Evolutionary conservation across 495 filamentous ascomycete genomes (phyloP), one percentile per base, ranked within the genome.

Genomic region (Apodospora peruviana): DNA sequence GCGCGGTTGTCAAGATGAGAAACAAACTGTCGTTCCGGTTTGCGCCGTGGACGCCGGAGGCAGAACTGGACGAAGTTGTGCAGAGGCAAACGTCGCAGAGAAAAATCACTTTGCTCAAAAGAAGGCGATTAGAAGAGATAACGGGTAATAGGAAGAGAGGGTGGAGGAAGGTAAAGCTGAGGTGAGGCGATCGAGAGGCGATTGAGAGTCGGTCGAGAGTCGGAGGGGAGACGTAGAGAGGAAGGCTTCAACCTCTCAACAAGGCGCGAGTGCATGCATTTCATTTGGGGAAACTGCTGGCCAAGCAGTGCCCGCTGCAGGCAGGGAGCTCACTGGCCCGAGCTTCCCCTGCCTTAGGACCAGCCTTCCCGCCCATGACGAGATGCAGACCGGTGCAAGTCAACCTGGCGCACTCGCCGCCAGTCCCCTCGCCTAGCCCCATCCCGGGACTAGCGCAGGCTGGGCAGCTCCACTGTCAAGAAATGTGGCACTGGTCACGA

Each of bases 401-500:
- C 7, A 32, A 7, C 27, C 27, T 32, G 27, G 7, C 7, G 27
- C 7, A 32, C 27, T 14, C 27, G 7, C 27, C 14, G n/a, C n/a
- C 14, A 14, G 27, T 32, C 7, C 27, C 27, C 27, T 32, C 27
- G 7, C 14, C 27, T 32, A 32, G 14, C 7, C 27, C 27, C 27
- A 7, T 32, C 14, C 27, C n/a, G 14, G 14, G 27, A 7, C 14
- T 32, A 32, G 27, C 14, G 7, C 7, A 14, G 27, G 7, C 27
- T 32, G 7, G 27, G 27, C 27, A 32, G 27, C 27, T 14, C 27
- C 27, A 7, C 27, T 7, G 27, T 14, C 14, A 32, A 32, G 27
- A 32, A 14, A 43, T 21, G 48, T 51, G 48, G 48, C 42, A 34
- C 42, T 40, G 42, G 48, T 45, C 48, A 51, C 48, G 40, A 22